A percentile compares a stretch with the other conserved stretches of the same genome.
Evolutionary conservation across 2,329 filamentous ascomycete genomes (phyloP).

Genomic region (Hysterium pulicare): DNA sequence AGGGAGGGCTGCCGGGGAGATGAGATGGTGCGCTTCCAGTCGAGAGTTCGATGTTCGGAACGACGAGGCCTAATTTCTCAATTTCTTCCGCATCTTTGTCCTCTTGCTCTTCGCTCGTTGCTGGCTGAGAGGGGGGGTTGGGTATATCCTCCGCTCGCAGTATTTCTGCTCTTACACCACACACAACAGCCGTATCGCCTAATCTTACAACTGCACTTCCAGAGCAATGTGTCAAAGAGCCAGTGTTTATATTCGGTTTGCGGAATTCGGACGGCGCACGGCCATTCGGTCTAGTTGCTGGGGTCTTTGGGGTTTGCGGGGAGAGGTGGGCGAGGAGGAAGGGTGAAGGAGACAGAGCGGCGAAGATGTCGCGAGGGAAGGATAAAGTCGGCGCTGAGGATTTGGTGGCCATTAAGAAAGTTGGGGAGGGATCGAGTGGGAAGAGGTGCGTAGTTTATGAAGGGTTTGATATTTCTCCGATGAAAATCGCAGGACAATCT

Average conservation of each 20-base stretch:
- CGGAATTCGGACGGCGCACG: slow-evolving; percentile 69
- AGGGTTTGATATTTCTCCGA: slow-evolving; percentile 3
- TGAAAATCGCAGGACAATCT: slow-evolving; percentile 3
- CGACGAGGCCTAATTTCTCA: slow-evolving; percentile 64
- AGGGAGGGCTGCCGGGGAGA: slow-evolving; percentile 78
- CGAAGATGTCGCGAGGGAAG: slow-evolving; percentile 69
- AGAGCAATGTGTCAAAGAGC: slow-evolving; percentile 82
- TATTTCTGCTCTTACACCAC: slow-evolving; percentile 84
- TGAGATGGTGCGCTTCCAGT: slow-evolving; percentile 87
- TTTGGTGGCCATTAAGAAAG: slow-evolving; percentile 19
- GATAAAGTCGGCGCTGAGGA: slow-evolving; percentile 36
- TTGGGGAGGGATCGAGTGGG: not conserved
- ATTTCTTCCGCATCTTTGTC: slow-evolving; percentile 35
- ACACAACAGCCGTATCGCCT: slow-evolving; percentile 92
- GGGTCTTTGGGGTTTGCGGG: slow-evolving; percentile 39
- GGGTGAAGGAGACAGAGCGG: slow-evolving; percentile 82
- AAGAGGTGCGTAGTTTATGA: not conserved
- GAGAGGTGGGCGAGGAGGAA: slow-evolving; percentile 88
- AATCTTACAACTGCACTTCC: slow-evolving; percentile 84
- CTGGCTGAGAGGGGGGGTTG: slow-evolving; percentile 49
- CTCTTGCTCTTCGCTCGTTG: slow-evolving; percentile 22
- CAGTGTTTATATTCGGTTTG: slow-evolving; percentile 71
- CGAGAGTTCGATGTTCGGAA: slow-evolving; percentile 89
- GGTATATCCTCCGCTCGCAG: slow-evolving; percentile 72
- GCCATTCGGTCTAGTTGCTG: slow-evolving; percentile 74